These are phyloP conservation scores for Wakefieldia striispora DNA, from an alignment of 768 basidiomycete species.

Conservation along the genomic window DNA sequence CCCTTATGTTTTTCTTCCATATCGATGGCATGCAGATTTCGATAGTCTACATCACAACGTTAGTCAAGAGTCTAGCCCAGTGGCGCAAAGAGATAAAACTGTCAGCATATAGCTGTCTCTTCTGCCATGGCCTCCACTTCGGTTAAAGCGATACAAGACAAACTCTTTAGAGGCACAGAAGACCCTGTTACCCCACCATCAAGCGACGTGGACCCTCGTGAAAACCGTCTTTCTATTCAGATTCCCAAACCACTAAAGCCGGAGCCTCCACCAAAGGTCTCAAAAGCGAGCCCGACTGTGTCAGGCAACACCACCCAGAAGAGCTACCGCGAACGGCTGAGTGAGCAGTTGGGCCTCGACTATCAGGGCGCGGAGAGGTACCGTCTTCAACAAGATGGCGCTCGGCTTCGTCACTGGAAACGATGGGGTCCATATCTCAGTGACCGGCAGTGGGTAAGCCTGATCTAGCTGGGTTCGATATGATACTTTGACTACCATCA, in stretches of 20 bases:
- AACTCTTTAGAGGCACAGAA: conserved; percentile 56
- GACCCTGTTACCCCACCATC: conserved; percentile 18
- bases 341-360: conserved; percentile 57
- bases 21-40: conserved; percentile 8
- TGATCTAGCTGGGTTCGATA: not conserved
- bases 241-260: conserved; percentile 53
- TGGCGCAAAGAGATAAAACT: not conserved
- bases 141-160: conserved; percentile 68
- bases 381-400: conserved; percentile 80
- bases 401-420: conserved; percentile 90
- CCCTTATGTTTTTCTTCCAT: conserved; percentile 5
- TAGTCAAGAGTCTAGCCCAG: conserved; percentile 10
- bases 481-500: conserved; percentile 2
- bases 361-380: conserved; percentile 84
- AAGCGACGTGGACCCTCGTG: conserved; percentile 28
- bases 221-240: conserved; percentile 56
- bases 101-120: not conserved
- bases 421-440: conserved; percentile 98
- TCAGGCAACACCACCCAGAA: conserved; percentile 19
- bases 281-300: conserved; percentile 35
- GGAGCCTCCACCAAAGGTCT: conserved; percentile 43
- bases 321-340: conserved; percentile 63
- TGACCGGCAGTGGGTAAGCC: conserved; percentile 93
- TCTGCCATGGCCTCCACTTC: conserved; percentile 42
- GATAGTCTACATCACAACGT: conserved; percentile 19